phyloP scores from a whole-genome alignment of 352 stramenopile species.

The Globisporangium nagaii region DNA sequence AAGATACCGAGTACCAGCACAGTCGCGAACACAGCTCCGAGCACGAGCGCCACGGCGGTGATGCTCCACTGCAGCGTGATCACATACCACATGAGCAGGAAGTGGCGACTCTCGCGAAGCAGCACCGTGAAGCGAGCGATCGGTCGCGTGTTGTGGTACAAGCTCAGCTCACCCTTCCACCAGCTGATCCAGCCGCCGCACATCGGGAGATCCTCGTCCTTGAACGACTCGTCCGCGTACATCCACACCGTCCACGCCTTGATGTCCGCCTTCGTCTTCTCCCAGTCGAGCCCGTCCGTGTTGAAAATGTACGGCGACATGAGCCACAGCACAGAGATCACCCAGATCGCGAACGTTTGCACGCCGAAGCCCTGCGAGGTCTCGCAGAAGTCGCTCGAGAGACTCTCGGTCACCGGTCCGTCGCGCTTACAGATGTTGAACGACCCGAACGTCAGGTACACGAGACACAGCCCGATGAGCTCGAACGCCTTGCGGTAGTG shows the following conservation, averaged over 20 bases:
- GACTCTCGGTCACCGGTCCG: constrained; percentile 27
- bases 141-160: constrained; percentile 65
- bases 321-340: constrained; percentile 68
- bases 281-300: constrained; percentile 78
- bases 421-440: constrained; percentile 62
- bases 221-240: constrained; percentile 62
- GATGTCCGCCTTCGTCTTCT: constrained; percentile 81
- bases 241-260: constrained; percentile 74
- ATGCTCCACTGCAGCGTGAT: constrained; percentile 64
- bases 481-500: constrained; percentile 82
- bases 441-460: constrained; percentile 68
- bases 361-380: constrained; percentile 74
- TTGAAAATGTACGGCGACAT: constrained; percentile 83
- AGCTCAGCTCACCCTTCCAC: constrained; percentile 74
- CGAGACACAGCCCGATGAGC: constrained; percentile 61
- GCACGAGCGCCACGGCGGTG: constrained; percentile 43
- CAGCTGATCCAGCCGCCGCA: constrained; percentile 70
- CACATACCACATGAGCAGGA: constrained; percentile 84
- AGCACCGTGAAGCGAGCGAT: constrained; percentile 75
- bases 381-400: constrained; percentile 57
- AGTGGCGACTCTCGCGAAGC: constrained; percentile 72
- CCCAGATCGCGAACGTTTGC: constrained; percentile 79
- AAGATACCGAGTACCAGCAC: constrained; percentile 55
- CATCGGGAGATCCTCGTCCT: constrained; percentile 63
- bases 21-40: constrained; percentile 45